Evolutionary conservation across 2,329 filamentous ascomycete species (phyloP), one percentile per base, ranked within the genome.

Genomic region (Teratosphaeria pseudoeucalypti): DNA sequence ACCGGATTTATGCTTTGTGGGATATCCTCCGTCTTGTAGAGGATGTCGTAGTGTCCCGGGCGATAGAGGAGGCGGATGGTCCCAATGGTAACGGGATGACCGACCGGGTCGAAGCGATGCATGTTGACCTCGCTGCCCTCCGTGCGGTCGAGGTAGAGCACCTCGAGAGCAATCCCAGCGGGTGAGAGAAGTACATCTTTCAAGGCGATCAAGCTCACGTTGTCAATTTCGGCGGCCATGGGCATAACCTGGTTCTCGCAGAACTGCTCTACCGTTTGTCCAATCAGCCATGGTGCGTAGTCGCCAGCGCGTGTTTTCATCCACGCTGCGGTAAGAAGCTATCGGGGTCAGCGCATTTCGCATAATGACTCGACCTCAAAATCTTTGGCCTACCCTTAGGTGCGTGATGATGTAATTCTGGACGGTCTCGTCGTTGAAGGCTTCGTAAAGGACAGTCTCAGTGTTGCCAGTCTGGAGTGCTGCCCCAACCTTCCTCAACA

Each of bases 71-170:
- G 74, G 63, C 82, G 78, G 78, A 95, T 71, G 77, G 85, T 82
- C 77, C 92, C 70, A 80, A 71, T 64, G 14, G 81, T 61, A 81
- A 72, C 71, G 57, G 64, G 68, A 12, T 72, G 71, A 34, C 70
- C 66, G 72, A 70, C 68, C n/a, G 76, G 74, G 60, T 78, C 85
- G 67, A 88, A 84, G 26, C 81, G 81, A 71, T 88, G 85, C 34
- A 80, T 82, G 70, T 89, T 95, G 67, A 90, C 89, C 67, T 88
- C 81, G 54, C 82, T 81, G 19, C 91, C 92, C 54, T 85, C 79
- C 68, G 89, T 96, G 66, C 90, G 85, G 71, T 97, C 94, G 9
- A 99, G 83, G 71, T 97, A 96, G 58, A 90, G 85, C 63, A 97
- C 89, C 70, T 96, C 90, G 23, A 97, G 82, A 4, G 86, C 85